Conservation (phyloP, 805 yeast species). For the Candida lessepsii region DNA sequence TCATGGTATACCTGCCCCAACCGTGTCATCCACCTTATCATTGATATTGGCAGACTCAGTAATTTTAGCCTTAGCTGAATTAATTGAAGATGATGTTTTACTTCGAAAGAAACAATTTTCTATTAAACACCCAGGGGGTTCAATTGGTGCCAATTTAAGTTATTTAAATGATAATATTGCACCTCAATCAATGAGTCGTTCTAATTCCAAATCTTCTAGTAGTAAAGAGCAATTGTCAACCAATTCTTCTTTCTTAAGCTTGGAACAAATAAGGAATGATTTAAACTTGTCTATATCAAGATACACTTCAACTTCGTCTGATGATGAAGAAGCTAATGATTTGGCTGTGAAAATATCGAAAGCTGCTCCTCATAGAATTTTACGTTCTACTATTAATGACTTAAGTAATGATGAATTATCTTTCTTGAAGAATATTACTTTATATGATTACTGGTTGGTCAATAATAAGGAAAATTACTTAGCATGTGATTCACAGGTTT, state of each 20-base stretch:
- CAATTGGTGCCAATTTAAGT: conserved; percentile 60
- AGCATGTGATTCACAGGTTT: conserved; percentile 2
- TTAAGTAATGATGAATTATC: conserved; percentile 28
- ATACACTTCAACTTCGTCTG: conserved; percentile 20
- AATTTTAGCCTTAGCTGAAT: conserved; percentile 68
- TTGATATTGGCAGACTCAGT: conserved; percentile 77
- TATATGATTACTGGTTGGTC: conserved; percentile 33
- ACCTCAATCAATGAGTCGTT: conserved; percentile 5
- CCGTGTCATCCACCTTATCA: conserved; percentile 76
- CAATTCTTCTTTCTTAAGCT: conserved; percentile 17
- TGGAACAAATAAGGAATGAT: conserved; percentile 13
- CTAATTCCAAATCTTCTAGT: conserved; percentile 8
- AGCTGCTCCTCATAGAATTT: background rate
- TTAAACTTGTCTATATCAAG: conserved; percentile 6
- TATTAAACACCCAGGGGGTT: conserved; percentile 86
- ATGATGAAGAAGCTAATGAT: conserved; percentile 18
- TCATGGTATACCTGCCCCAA: conserved; percentile 86
- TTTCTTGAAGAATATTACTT: conserved; percentile 32
- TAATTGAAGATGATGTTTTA: conserved; percentile 55
- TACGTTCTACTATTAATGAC: background rate
- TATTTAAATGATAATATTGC: conserved; percentile 29
- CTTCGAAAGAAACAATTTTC: conserved; percentile 59
- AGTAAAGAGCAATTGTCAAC: conserved; percentile 10
- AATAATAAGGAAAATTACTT: conserved; percentile 6
- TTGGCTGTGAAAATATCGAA: background rate